A percentile compares a stretch with the other conserved stretches of the same genome.
phyloP scores from a whole-genome alignment of 106 monocot genomes.

The Vanilla planifolia region DNA sequence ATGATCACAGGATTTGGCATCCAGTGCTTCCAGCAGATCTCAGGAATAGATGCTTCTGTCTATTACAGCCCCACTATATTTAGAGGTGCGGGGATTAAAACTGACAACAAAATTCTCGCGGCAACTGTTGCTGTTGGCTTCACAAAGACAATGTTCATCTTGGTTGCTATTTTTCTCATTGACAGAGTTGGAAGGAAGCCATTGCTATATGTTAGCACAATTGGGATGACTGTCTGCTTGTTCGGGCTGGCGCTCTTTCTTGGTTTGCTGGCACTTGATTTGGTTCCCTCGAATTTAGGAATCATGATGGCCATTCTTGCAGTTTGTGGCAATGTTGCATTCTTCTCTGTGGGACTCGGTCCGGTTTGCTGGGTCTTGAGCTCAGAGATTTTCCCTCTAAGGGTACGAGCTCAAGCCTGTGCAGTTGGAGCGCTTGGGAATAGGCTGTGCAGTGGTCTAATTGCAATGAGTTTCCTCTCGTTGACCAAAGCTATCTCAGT shows the following conservation, averaged over 20 bases:
- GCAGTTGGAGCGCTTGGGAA: constrained; percentile 72
- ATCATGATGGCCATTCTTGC: constrained; percentile 46
- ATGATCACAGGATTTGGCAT: constrained; percentile 83
- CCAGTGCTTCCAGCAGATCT: constrained; percentile 92
- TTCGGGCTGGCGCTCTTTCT: constrained; percentile 42
- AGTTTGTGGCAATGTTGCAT: constrained; percentile 87
- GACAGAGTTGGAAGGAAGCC: constrained; percentile 87
- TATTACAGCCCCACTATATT: constrained; percentile 97
- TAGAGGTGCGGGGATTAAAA: constrained; percentile 67
- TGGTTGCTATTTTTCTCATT: constrained; percentile 82
- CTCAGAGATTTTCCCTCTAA: constrained; percentile 85
- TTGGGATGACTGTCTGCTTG: constrained; percentile 88
- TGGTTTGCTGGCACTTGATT: constrained; percentile 23
- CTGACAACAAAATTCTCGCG: constrained; percentile 50
- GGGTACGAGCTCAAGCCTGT: constrained; percentile 85
- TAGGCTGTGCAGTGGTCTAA: constrained; percentile 67
- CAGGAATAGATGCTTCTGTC: constrained; percentile 89
- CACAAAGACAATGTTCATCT: constrained; percentile 76
- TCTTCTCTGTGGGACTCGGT: constrained; percentile 91
- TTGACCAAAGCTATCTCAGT: constrained; percentile 51
- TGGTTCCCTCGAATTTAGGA: constrained; percentile 35
- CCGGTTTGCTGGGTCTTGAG: constrained; percentile 83
- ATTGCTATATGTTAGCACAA: constrained; percentile 74
- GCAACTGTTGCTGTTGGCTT: constrained; percentile 98
- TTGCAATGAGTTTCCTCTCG: constrained; percentile 92